These are phyloP conservation scores for Xylariaceae sp. DNA, from an alignment of 2,329 filamentous ascomycete genomes.

Conservation along the genomic window DNA sequence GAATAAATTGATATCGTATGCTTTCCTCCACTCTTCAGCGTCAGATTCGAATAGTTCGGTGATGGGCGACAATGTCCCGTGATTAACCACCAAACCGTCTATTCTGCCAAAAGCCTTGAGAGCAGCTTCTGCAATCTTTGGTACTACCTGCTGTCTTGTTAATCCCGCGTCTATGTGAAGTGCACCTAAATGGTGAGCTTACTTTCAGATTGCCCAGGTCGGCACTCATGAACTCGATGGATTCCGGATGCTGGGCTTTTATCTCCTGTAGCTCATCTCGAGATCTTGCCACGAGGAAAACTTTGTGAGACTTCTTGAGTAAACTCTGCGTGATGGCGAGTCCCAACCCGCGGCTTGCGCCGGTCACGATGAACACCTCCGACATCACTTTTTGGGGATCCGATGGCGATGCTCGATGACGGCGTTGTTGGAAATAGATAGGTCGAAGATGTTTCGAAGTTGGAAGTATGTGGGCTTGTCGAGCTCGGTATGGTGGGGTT, in stretches of 20 bases:
- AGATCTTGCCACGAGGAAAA: constrained; percentile 56
- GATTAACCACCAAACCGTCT: constrained; percentile 84
- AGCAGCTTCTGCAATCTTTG: constrained; percentile 62
- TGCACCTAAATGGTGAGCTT: constrained; percentile 8
- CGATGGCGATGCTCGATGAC: no score
- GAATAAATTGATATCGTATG: constrained; percentile 84
- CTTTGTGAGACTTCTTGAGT: constrained; percentile 50
- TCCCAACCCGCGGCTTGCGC: constrained; percentile 61
- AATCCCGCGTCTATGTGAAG: background rate
- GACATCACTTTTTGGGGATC: constrained; percentile 20
- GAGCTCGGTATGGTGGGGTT: no score
- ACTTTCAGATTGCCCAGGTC: constrained; percentile 54
- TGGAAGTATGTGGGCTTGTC: no score
- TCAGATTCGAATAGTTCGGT: constrained; percentile 63
- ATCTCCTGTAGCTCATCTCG: constrained; percentile 46
- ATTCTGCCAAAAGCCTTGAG: constrained; percentile 65
- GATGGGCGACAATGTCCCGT: constrained; percentile 76
- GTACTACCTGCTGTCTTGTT: constrained; percentile 42
- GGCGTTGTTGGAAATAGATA: no score
- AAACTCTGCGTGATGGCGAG: constrained; percentile 52
- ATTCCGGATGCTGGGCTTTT: constrained; percentile 47
- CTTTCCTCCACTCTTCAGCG: constrained; percentile 68
- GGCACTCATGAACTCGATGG: constrained; percentile 53
- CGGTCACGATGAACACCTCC: constrained; percentile 68
- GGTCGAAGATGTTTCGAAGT: no score